Evolutionary conservation across 2,329 filamentous ascomycete genomes (phyloP), one percentile per base, ranked within the genome.

Genomic region (Camptophora hylomeconis): DNA sequence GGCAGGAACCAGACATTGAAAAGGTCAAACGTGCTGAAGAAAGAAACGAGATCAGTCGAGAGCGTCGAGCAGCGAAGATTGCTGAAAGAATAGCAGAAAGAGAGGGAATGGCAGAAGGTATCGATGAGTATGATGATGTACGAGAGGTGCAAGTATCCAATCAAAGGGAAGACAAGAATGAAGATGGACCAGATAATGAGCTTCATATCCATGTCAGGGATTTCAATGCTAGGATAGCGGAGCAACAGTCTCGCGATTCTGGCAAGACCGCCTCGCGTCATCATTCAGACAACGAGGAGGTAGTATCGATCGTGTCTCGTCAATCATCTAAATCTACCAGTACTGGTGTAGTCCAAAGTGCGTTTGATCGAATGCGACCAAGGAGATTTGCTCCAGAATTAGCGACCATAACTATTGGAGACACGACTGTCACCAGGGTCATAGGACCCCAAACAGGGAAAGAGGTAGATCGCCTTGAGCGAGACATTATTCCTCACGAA

Each of bases 381-480:
- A 78, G 72, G 46, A 66, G 77, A 18, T 57, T 66, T 2, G 65
- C 68, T 1, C 56, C 65, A 16, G 74, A 81, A 43, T 58, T 75
- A 28, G 79, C 80, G 12, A 81, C 77, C 2, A 80, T 87, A 26
- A 84, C 77, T 0, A 71, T 87, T 30, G 80, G 79, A 2, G 64
- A 75, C 37, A 67, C 65, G 24, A 81, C 75, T 0, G 64, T 73
- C 4, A 76, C 70, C 0, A 75, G 73, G 12, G 64, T 72, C 17
- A 65, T 83, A 40, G 76, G 77, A 67, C 61, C 27, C 40, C 33
- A 21, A 17, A 25, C 17, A 2, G 4, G 38, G 16, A 44, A 41
- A 18, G 37, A 40, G 17, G 35, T 42, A 17, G 35, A 40, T 5
- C 34, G n/a, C n/a, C n/a, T n/a, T n/a, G n/a, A n/a, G n/a, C n/a